A percentile compares a stretch with the other conserved stretches of the same genome.
Evolutionary conservation across 306 rosid species (phyloP).

Genomic region (Hippophae rhamnoides): DNA sequence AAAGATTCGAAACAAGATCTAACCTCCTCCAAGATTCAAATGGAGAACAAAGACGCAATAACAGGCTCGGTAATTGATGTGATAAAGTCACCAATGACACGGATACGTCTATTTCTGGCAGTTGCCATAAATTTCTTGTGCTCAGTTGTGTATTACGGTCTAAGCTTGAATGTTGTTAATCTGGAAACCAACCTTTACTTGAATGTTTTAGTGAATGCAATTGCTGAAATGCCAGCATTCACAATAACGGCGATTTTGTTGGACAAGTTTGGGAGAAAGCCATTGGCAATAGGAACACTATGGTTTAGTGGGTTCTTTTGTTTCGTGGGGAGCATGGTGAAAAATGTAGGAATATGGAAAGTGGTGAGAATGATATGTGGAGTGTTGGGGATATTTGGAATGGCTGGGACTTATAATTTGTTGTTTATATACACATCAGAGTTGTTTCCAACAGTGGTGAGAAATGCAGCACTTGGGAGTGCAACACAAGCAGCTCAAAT

Average conservation of each 20-base stretch:
- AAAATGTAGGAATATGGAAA: slow-evolving; percentile 39
- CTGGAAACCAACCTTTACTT: slow-evolving; percentile 58
- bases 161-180: slow-evolving; percentile 64
- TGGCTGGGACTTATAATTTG: slow-evolving; percentile 85
- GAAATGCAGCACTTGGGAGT: slow-evolving; percentile 72
- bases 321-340: slow-evolving; percentile 36
- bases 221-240: slow-evolving; percentile 88
- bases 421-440: slow-evolving; percentile 70
- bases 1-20: background rate
- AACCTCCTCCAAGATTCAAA: background rate
- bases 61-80: slow-evolving; percentile 60
- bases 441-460: slow-evolving; percentile 83
- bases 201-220: slow-evolving; percentile 56
- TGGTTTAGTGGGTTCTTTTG: slow-evolving; percentile 88
- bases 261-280: slow-evolving; percentile 53
- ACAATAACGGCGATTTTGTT: slow-evolving; percentile 54
- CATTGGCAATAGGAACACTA: slow-evolving; percentile 53
- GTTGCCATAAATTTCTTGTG: slow-evolving; percentile 49
- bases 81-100: slow-evolving; percentile 42
- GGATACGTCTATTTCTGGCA: slow-evolving; percentile 48
- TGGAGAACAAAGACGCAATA: slow-evolving; percentile 25
- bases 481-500: slow-evolving; percentile 66
- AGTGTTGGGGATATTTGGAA: slow-evolving; percentile 69
- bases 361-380: slow-evolving; percentile 55
- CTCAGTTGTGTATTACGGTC: slow-evolving; percentile 77